Evolutionary conservation across 1,139 yeast genomes (phyloP), one percentile per base, ranked within the genome.

Genomic region (Spencermartinsiella ligniputridi): DNA sequence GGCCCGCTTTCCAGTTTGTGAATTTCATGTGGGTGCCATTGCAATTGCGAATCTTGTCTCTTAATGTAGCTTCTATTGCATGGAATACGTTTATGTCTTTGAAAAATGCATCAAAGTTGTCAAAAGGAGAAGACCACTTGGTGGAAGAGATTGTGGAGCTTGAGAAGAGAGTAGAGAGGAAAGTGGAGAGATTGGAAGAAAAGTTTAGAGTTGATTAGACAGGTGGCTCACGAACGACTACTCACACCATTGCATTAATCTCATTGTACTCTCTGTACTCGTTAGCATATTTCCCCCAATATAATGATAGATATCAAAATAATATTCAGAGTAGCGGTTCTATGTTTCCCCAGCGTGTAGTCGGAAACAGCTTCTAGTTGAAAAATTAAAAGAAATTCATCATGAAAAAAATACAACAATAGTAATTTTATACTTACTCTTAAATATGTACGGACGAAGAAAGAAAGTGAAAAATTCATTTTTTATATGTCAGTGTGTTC

Each of bases 31-130:
- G 83, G 12, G 75, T 86, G 3, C 96, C 96, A 0, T 76, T 81
- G 2, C 79, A 79, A 37, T 77, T 76, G 55, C 74, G 95, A 33
- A 66, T 89, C 45, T 56, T 85, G 39, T 72, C 81, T 3, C 95
- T 85, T 32, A 87, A 88, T 56, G 52, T 80, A 2, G 74, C 86
- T 19, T 79, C 94, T 43, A 78, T 89, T 25, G 81, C 83, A 3
- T 90, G 97, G 97, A 90, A 89, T 61, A 79, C 92, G 16, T 88
- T 76, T 59, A 63, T 89, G 54, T 83, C 94, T 40, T 70, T 71
- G 53, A 68, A 69, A 48, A 79, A 79, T 53, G 42, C 48, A 3
- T 27, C 32, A 4, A 9, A 15, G 13, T 15, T 27, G 32, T 9
- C 15, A 9, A 9, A 8, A n/a, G 32, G 32, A 9, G 5, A 27